A percentile compares a stretch with the other conserved stretches of the same genome.
These are phyloP conservation scores for Fomitopsis pulvina DNA, from an alignment of 768 basidiomycete species.

Conservation along the genomic window DNA sequence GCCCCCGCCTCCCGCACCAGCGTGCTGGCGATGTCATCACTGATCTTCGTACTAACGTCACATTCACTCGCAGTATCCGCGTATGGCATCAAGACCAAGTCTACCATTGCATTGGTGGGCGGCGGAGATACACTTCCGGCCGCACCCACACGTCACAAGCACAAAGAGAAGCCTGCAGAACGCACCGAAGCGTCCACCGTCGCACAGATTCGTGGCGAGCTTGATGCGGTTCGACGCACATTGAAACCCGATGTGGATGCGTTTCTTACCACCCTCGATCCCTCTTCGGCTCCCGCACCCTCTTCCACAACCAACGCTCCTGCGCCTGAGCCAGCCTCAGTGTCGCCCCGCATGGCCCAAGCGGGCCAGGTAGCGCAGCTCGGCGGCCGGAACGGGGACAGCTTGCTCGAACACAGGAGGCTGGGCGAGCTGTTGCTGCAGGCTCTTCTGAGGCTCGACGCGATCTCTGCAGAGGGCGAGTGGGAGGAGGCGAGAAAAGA, in stretches of 20 bases:
- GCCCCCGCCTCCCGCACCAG: neutral
- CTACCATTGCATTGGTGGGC: slow-evolving; percentile 67
- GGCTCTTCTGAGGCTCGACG: slow-evolving; percentile 81
- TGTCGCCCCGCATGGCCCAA: neutral
- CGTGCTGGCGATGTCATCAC: neutral
- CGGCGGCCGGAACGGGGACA: slow-evolving; percentile 8
- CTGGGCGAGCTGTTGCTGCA: slow-evolving; percentile 83
- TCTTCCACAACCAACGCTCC: slow-evolving; percentile 8
- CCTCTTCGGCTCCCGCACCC: slow-evolving; percentile 10
- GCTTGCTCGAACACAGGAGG: slow-evolving; percentile 43
- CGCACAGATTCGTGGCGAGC: slow-evolving; percentile 46
- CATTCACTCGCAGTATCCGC: slow-evolving; percentile 49
- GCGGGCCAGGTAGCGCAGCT: neutral
- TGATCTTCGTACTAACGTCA: slow-evolving; percentile 5
- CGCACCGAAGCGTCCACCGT: slow-evolving; percentile 48
- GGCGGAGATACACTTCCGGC: slow-evolving; percentile 25
- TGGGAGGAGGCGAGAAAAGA: slow-evolving; percentile 77
- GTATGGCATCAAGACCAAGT: slow-evolving; percentile 64
- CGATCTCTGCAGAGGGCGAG: slow-evolving; percentile 60
- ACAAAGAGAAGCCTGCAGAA: slow-evolving; percentile 17
- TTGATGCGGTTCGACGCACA: slow-evolving; percentile 42
- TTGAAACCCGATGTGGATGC: slow-evolving; percentile 51
- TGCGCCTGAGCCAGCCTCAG: slow-evolving; percentile 14
- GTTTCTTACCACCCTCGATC: slow-evolving; percentile 38
- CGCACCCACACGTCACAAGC: slow-evolving; percentile 15